These are phyloP conservation scores for Sindora glabra DNA, from an alignment of 306 rosid species.

Conservation along the genomic window DNA sequence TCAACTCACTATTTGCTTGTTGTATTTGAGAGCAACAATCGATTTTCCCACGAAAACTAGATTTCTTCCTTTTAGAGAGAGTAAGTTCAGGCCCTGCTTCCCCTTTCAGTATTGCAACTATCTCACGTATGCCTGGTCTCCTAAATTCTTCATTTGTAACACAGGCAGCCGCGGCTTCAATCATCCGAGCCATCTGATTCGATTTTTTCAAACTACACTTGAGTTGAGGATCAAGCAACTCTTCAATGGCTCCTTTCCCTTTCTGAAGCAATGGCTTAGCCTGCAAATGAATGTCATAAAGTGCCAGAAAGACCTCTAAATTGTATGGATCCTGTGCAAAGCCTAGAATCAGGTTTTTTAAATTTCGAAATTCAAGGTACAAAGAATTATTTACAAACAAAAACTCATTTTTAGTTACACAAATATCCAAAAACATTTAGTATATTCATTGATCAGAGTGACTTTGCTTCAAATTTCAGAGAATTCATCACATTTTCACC, in stretches of 20 bases:
- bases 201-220: slow-evolving; percentile 49
- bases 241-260: slow-evolving; percentile 81
- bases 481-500: no score
- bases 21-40: slow-evolving; percentile 71
- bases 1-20: slow-evolving; percentile 67
- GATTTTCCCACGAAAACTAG: slow-evolving; percentile 61
- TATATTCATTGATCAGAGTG: no score
- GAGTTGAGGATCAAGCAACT: slow-evolving; percentile 75
- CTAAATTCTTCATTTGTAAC: slow-evolving; percentile 77
- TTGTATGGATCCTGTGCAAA: no score
- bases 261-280: slow-evolving; percentile 81
- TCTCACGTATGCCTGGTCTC: slow-evolving; percentile 69
- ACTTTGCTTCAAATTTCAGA: no score
- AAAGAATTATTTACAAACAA: no score
- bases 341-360: no score
- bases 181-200: slow-evolving; percentile 63
- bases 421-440: no score
- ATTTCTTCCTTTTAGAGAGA: slow-evolving; percentile 51
- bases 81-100: slow-evolving; percentile 55
- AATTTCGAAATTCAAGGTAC: no score
- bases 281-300: slow-evolving; percentile 29
- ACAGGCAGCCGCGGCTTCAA: slow-evolving; percentile 87
- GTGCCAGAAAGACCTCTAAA: not conserved
- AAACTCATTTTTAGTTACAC: no score
- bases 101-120: slow-evolving; percentile 73